A percentile compares a stretch with the other conserved stretches of the same genome.
Evolutionary conservation across 768 basidiomycete species (phyloP).

Genomic region (Russula sp.): DNA sequence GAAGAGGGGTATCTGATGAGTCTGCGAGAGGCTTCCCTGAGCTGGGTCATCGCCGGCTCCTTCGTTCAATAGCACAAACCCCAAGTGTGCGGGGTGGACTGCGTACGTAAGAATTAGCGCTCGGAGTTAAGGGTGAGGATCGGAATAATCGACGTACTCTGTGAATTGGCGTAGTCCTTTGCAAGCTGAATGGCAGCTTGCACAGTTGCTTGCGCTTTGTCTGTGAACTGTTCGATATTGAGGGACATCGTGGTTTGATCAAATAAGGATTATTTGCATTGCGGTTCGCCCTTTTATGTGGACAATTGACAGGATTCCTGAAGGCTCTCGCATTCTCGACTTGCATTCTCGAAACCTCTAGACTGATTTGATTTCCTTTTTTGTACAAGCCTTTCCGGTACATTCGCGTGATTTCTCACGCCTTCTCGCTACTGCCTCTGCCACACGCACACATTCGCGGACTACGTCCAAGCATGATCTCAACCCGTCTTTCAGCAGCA

Average conservation of each 20-base stretch:
- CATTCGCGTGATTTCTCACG: slow-evolving; percentile 1
- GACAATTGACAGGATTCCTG: not conserved
- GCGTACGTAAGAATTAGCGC: slow-evolving; percentile 5
- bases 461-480: slow-evolving; percentile 11
- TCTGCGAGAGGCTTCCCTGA: slow-evolving; percentile 28
- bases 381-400: not conserved
- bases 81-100: slow-evolving; percentile 84
- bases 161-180: slow-evolving; percentile 75
- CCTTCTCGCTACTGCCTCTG: not conserved
- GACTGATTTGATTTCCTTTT: not conserved
- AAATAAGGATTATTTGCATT: slow-evolving; percentile 30
- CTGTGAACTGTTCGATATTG: slow-evolving; percentile 70
- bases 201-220: slow-evolving; percentile 68
- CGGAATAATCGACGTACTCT: slow-evolving; percentile 43
- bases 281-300: not conserved
- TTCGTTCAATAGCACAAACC: slow-evolving; percentile 73
- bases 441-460: too few species aligned
- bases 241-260: slow-evolving; percentile 21
- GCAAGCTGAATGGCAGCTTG: slow-evolving; percentile 71
- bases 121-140: not conserved
- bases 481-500: slow-evolving; percentile 8
- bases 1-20: slow-evolving; percentile 54
- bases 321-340: not conserved
- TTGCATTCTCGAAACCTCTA: slow-evolving; percentile 7
- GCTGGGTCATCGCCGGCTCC: slow-evolving; percentile 33